Percentiles rank a stretch among this genome's conserved stretches.
phyloP scores from a whole-genome alignment of 495 filamentous ascomycete species.

The Talaromyces adpressus region DNA sequence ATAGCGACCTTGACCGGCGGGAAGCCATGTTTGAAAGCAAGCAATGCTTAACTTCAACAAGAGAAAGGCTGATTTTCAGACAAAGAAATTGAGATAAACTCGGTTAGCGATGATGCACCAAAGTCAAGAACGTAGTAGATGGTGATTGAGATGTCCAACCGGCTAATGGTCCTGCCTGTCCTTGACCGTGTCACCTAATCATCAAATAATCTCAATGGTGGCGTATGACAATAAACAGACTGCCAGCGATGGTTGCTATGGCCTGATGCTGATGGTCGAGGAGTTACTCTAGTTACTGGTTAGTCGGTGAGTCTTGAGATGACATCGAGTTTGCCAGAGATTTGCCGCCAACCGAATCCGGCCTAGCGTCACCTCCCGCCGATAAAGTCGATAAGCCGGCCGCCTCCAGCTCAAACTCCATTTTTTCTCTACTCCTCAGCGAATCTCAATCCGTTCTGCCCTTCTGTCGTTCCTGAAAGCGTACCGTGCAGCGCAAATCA shows the following conservation, averaged over 20 bases:
- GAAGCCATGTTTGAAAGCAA: slow-evolving; percentile 23
- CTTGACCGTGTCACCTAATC: slow-evolving; percentile 9
- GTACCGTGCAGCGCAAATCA: not conserved
- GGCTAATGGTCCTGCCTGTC: slow-evolving; percentile 18
- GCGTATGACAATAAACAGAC: not conserved
- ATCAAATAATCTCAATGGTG: too few relatives aligned
- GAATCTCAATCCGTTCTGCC: slow-evolving; percentile 7
- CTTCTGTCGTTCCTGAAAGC: slow-evolving; percentile 9
- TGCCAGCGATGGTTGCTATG: not conserved
- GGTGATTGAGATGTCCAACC: slow-evolving; percentile 41
- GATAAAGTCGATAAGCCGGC: slow-evolving; percentile 10
- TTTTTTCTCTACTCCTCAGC: slow-evolving; percentile 19
- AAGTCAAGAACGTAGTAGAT: slow-evolving; percentile 6
- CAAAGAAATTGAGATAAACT: slow-evolving; percentile 8
- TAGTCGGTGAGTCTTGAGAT: not conserved
- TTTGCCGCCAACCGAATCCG: not conserved
- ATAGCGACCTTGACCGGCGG: slow-evolving; percentile 37
- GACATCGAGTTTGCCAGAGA: not conserved
- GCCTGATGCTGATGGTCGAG: not conserved
- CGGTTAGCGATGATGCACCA: slow-evolving; percentile 20
- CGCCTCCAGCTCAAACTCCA: slow-evolving; percentile 10
- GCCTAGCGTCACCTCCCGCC: not conserved
- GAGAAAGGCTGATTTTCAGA: not conserved
- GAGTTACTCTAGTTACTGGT: too few relatives aligned
- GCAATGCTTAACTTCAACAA: not conserved